These are phyloP conservation scores for Ophiocordyceps camponoti-saundersi DNA, from an alignment of 2,329 filamentous ascomycete species.

Conservation along the genomic window DNA sequence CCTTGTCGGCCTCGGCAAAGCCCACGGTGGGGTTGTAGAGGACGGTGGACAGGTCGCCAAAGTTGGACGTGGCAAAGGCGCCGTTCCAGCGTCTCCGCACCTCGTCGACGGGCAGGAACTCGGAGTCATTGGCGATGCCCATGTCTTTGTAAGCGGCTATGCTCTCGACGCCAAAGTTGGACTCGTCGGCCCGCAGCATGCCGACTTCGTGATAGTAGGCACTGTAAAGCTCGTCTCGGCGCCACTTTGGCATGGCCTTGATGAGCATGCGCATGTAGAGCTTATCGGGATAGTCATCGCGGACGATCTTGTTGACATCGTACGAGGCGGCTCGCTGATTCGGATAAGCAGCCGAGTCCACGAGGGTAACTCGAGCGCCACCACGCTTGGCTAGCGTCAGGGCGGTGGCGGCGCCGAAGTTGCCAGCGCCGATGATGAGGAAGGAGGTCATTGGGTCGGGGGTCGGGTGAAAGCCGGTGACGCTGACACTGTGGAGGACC, in stretches of 20 bases:
- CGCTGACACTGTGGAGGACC: too few species aligned
- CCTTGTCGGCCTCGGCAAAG: constrained; percentile 41
- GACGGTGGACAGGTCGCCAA: constrained; percentile 34
- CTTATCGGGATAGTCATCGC: constrained; percentile 22
- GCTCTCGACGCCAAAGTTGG: constrained; percentile 26
- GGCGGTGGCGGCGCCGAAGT: constrained; percentile 26
- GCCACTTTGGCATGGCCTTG: constrained; percentile 22
- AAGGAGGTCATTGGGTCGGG: constrained; percentile 4
- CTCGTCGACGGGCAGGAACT: constrained; percentile 28
- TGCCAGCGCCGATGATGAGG: constrained; percentile 24
- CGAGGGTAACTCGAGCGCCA: constrained; percentile 13
- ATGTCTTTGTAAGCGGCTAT: constrained; percentile 18
- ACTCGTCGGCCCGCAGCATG: constrained; percentile 26
- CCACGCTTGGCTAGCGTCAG: constrained; percentile 15
- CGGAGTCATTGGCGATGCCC: constrained; percentile 21
- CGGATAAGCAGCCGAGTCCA: constrained; percentile 18
- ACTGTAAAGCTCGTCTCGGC: constrained; percentile 30
- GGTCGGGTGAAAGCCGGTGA: background rate
- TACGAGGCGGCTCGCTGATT: constrained; percentile 27
- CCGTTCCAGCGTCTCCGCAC: constrained; percentile 37
- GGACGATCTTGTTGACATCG: constrained; percentile 26
- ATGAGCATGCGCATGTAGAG: constrained; percentile 22
- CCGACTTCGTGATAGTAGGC: constrained; percentile 39
- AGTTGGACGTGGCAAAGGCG: constrained; percentile 38
- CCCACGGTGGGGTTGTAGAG: constrained; percentile 41